These are phyloP conservation scores for Pyrenula aspistea DNA, from an alignment of 495 filamentous ascomycete genomes.

Conservation along the genomic window DNA sequence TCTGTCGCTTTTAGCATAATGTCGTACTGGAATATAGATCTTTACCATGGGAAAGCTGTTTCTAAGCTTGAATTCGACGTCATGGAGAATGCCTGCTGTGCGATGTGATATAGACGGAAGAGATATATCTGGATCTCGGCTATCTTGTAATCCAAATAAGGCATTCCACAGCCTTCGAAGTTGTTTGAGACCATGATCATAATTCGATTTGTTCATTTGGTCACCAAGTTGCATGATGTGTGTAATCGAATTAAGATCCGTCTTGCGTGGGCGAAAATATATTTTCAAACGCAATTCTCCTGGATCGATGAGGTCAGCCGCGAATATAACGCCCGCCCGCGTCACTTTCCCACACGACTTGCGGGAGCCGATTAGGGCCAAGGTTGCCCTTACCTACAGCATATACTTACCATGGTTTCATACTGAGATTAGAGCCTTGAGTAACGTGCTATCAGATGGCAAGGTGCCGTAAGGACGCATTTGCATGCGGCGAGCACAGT, in stretches of 20 bases:
- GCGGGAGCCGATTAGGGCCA: too few species aligned
- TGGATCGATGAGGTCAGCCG: constrained; percentile 18
- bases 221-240: constrained; percentile 17
- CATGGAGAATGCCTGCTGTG: constrained; percentile 23
- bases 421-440: too few species aligned
- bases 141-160: constrained; percentile 8
- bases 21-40: constrained; percentile 25
- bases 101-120: constrained; percentile 12
- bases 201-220: constrained; percentile 2
- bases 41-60: constrained; percentile 14
- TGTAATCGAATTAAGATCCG: constrained; percentile 13
- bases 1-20: constrained; percentile 18
- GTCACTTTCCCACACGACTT: too few species aligned
- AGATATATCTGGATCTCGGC: not conserved
- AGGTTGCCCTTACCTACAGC: too few species aligned
- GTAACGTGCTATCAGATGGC: too few species aligned
- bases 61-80: constrained; percentile 16
- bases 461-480: too few species aligned
- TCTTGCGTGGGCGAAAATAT: constrained; percentile 18
- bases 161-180: constrained; percentile 6
- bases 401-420: too few species aligned
- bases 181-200: constrained; percentile 2
- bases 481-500: too few species aligned
- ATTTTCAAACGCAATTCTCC: constrained; percentile 20
- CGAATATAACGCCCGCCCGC: constrained; percentile 19